Percentiles rank a stretch among this genome's conserved stretches.
Conservation (phyloP, 1,139 yeast genomes). For the Geotrichum siamense region DNA sequence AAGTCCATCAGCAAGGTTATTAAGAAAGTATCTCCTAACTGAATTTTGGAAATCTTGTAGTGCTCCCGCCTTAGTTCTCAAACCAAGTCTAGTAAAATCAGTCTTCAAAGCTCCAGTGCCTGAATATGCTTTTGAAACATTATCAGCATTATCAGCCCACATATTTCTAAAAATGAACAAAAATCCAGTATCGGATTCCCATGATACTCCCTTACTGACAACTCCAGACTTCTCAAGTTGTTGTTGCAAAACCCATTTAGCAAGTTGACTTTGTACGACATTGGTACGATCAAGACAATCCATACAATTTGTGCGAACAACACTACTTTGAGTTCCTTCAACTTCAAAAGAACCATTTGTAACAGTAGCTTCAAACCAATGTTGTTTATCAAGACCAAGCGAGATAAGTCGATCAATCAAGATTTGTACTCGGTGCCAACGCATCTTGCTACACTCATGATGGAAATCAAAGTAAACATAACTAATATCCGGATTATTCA, state of each 20-base stretch:
- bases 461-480: constrained; percentile 95
- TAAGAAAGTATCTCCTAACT: constrained; percentile 73
- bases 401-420: constrained; percentile 59
- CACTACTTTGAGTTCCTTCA: constrained; percentile 49
- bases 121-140: constrained; percentile 81
- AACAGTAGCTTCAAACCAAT: constrained; percentile 43
- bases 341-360: constrained; percentile 26
- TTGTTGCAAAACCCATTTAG: constrained; percentile 75
- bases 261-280: constrained; percentile 89
- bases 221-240: constrained; percentile 51
- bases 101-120: constrained; percentile 98
- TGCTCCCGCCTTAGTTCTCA: constrained; percentile 80
- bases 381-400: constrained; percentile 57
- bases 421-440: constrained; percentile 82
- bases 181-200: constrained; percentile 49
- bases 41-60: constrained; percentile 77
- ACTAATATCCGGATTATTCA: constrained; percentile 49
- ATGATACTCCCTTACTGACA: constrained; percentile 27
- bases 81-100: constrained; percentile 91
- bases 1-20: constrained; percentile 81
- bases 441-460: constrained; percentile 92
- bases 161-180: constrained; percentile 70
- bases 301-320: constrained; percentile 97
- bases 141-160: constrained; percentile 99
- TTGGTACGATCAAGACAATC: constrained; percentile 97